A percentile compares a stretch with the other conserved stretches of the same genome.
phyloP scores from a whole-genome alignment of 192 early-diverging fungal genomes.

The Backusella westeae region DNA sequence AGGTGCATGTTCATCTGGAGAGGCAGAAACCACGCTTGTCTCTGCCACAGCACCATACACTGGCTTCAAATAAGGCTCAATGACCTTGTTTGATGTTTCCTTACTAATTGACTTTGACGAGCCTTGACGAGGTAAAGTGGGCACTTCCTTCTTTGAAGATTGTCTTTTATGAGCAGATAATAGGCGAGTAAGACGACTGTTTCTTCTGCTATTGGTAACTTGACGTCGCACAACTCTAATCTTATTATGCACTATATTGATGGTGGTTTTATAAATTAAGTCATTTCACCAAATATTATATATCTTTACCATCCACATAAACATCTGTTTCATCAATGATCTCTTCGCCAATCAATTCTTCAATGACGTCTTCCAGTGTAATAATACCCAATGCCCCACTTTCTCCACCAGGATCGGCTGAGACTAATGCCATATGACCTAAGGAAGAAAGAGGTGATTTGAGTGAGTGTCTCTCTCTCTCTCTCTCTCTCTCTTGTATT shows the following conservation, averaged over 20 bases:
- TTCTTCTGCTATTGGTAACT: slow-evolving; percentile 7
- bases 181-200: slow-evolving; percentile 19
- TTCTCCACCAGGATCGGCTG: slow-evolving; percentile 41
- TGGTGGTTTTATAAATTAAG: neutral
- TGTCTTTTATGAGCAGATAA: slow-evolving; percentile 10
- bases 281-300: too few species aligned
- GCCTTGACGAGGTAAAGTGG: neutral
- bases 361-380: slow-evolving; percentile 81
- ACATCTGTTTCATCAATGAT: slow-evolving; percentile 24
- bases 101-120: neutral
- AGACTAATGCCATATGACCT: slow-evolving; percentile 70
- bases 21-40: neutral
- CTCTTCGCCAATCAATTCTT: slow-evolving; percentile 68
- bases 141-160: neutral
- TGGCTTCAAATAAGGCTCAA: slow-evolving; percentile 9
- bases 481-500: too few species aligned
- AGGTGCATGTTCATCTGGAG: slow-evolving; percentile 6
- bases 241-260: slow-evolving; percentile 48
- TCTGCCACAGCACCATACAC: neutral
- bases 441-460: neutral
- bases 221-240: slow-evolving; percentile 53
- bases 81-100: neutral
- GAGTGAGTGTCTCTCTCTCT: too few species aligned
- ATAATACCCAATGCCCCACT: slow-evolving; percentile 66
- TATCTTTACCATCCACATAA: slow-evolving; percentile 15